Evolutionary conservation across 306 rosid species (phyloP).

Genomic region (Rosa rugosa): DNA sequence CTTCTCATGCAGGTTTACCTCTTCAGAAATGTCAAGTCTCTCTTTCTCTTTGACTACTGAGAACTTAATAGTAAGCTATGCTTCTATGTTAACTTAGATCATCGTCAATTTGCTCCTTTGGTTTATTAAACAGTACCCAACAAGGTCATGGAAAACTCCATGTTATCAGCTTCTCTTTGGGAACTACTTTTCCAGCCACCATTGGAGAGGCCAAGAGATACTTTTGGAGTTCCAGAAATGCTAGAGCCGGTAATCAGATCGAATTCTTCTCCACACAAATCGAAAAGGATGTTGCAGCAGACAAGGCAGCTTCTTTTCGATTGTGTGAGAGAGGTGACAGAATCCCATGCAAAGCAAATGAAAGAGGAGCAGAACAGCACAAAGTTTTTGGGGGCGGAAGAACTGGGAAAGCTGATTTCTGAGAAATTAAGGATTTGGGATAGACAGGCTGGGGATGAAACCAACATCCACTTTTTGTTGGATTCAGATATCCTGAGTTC

Average conservation of each 20-base stretch:
- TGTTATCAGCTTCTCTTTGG: constrained; percentile 56
- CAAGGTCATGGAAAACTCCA: constrained; percentile 53
- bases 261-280: constrained; percentile 38
- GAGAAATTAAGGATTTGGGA: constrained; percentile 42
- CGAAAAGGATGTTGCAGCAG: constrained; percentile 47
- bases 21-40: constrained; percentile 19
- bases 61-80: neutral
- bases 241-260: constrained; percentile 32
- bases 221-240: constrained; percentile 25
- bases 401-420: constrained; percentile 47
- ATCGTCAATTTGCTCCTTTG: neutral
- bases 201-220: constrained; percentile 27
- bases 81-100: neutral
- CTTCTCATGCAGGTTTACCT: constrained; percentile 18
- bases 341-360: constrained; percentile 28
- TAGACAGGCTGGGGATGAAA: constrained; percentile 33
- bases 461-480: constrained; percentile 26
- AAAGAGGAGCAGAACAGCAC: constrained; percentile 4
- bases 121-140: constrained; percentile 30
- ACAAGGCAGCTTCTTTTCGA: constrained; percentile 66
- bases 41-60: neutral
- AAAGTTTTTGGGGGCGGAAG: constrained; percentile 42
- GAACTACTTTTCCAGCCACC: constrained; percentile 44
- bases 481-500: constrained; percentile 43
- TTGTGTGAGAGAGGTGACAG: constrained; percentile 59